phyloP scores from a whole-genome alignment of 1,139 yeast genomes.

The Taphrina confusa region DNA sequence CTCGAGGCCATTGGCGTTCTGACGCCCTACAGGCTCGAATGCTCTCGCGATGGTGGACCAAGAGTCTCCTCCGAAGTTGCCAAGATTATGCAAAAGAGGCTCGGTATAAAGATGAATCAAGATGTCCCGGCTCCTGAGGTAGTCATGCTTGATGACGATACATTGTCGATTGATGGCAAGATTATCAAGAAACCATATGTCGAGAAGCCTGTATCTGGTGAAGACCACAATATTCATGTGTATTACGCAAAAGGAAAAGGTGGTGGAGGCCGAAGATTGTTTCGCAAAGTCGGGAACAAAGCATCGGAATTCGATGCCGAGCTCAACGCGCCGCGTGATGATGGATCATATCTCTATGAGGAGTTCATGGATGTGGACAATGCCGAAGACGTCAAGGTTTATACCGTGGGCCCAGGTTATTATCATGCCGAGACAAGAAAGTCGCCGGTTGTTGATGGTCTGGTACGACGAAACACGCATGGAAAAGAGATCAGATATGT shows the following conservation, averaged over 20 bases:
- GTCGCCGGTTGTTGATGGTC: conserved; percentile 98
- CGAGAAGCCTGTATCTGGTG: conserved; percentile 98
- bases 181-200: conserved; percentile 84
- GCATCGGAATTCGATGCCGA: conserved; percentile 93
- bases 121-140: conserved; percentile 49
- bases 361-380: conserved; percentile 97
- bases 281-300: conserved; percentile 95
- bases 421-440: conserved; percentile 99
- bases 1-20: conserved; percentile 81
- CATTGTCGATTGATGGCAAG: conserved; percentile 74
- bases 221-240: conserved; percentile 93
- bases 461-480: conserved; percentile 93
- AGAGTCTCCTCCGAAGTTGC: conserved; percentile 54
- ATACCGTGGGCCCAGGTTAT: conserved; percentile 85
- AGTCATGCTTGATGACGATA: conserved; percentile 79
- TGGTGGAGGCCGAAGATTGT: conserved; percentile 94
- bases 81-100: conserved; percentile 58
- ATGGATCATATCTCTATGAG: conserved; percentile 91
- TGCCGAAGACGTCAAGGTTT: conserved; percentile 97
- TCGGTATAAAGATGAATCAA: conserved; percentile 56
- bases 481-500: conserved; percentile 94
- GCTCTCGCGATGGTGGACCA: conserved; percentile 97
- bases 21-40: conserved; percentile 82
- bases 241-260: conserved; percentile 87
- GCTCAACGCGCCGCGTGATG: conserved; percentile 71